Evolutionary conservation across 176 grass and related monocot genomes (phyloP), one percentile per base, ranked within the genome.

Genomic region (Themeda triandra): DNA sequence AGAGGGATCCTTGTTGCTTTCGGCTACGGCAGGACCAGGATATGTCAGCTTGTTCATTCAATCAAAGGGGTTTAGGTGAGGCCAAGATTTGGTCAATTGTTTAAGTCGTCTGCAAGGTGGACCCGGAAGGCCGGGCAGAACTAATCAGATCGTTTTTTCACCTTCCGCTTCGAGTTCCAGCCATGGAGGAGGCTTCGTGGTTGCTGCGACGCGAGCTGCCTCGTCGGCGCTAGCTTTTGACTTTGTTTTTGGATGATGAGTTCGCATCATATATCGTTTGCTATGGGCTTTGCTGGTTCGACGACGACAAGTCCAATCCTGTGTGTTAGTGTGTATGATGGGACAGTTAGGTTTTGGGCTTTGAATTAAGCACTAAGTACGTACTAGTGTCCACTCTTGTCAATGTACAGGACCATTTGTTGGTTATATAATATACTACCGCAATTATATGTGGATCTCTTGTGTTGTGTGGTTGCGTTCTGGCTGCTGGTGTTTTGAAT

Each of bases 51-150:
- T 31, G 77, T 86, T 56, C 19, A 21, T 86, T 56, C 19, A 53
- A 53, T 76, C 71, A 17, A 17, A 48, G 45, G 72, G 28, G 71
- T 76, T 82, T 78, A 76, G 63, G 82, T 76, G 78, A 72, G 45
- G 33, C 44, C 79, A 45, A 29, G 79, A 59, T 83, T 48, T 79
- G 84, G 80, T 90, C 84, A 79, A 45, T 83, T 83, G 59, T 67
- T 78, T 73, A 48, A 45, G 28, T 86, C 71, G 23, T 83, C 66
- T n/a, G 25, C 58, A 54, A 6, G 18, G 21, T 32, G 48, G 23
- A 76, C 48, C 70, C 48, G 46, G 1, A 49, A 49, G 15, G n/a
- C n/a, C n/a, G n/a, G 4, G 41, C 41, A 49, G 46, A 48, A 48
- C 45, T 17, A 48, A 17, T 48, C 45, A 48, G 45, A 48, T 48